Evolutionary conservation across 805 yeast species (phyloP).

Genomic region (Metschnikowia borealis): DNA sequence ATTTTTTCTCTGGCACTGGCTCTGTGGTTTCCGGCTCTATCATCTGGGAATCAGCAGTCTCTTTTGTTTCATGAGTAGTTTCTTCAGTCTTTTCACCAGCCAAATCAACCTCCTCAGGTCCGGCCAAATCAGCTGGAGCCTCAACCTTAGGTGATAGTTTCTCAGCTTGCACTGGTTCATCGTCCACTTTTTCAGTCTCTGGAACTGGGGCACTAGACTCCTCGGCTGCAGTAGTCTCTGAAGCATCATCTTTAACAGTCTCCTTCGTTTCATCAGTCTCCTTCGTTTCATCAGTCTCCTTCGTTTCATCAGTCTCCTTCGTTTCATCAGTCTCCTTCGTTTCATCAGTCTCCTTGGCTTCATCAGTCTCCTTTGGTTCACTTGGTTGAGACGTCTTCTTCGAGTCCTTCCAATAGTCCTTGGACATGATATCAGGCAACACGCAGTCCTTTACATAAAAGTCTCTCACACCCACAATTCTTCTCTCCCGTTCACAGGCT

Average conservation of each 20-base stretch:
- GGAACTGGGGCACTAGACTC: neutral
- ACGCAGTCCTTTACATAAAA: slow-evolving; percentile 62
- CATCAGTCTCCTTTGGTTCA: neutral
- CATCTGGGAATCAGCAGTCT: neutral
- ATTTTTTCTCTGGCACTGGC: slow-evolving; percentile 3
- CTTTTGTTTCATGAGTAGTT: too few relatives aligned
- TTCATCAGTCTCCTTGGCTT: neutral
- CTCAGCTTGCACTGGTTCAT: neutral
- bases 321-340: neutral
- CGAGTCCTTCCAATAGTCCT: slow-evolving; percentile 34
- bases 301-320: neutral
- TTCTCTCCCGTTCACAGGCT: slow-evolving; percentile 84
- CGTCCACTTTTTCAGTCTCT: neutral
- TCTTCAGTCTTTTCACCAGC: neutral
- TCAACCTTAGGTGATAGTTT: neutral
- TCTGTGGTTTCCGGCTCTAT: slow-evolving; percentile 1
- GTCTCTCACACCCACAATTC: slow-evolving; percentile 90
- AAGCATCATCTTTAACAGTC: neutral
- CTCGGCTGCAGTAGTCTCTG: neutral
- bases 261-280: neutral
- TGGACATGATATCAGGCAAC: slow-evolving; percentile 41
- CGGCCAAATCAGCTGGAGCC: neutral
- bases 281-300: neutral
- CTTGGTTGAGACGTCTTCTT: neutral
- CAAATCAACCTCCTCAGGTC: too few relatives aligned